Conservation (phyloP, 768 basidiomycete genomes). For the Pleurotus tuoliensis region DNA sequence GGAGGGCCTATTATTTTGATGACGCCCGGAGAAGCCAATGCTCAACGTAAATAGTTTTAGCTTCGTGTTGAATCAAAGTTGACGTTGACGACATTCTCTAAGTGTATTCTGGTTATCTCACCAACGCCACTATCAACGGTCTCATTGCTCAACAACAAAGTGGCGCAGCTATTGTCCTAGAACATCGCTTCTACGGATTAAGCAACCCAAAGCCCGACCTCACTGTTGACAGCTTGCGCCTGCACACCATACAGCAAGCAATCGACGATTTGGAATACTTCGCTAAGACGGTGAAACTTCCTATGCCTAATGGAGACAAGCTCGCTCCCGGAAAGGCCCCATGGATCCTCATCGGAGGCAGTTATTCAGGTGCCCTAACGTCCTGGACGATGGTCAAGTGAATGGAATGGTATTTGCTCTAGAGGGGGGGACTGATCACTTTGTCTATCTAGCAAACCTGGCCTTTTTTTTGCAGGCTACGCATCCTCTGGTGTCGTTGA, state of each 20-base stretch:
- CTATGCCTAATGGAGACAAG: conserved; percentile 61
- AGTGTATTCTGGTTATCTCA: conserved; percentile 55
- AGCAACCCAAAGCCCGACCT: conserved; percentile 69
- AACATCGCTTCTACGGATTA: conserved; percentile 74
- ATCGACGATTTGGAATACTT: conserved; percentile 73
- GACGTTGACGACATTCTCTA: conserved; percentile 4
- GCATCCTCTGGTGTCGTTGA: conserved; percentile 65
- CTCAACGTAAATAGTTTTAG: conserved; percentile 32
- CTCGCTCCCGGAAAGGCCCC: conserved; percentile 53
- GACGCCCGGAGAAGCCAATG: conserved; percentile 66
- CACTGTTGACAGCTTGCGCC: conserved; percentile 47
- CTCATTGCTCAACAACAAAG: conserved; percentile 62
- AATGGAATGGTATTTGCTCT: conserved; percentile 13
- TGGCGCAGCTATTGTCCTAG: conserved; percentile 59
- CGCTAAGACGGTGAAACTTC: conserved; percentile 58
- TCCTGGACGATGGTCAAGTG: conserved; percentile 66
- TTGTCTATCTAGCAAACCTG: conserved; percentile 42
- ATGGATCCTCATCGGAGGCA: conserved; percentile 49
- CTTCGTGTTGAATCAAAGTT: neutral
- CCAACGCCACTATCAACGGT: conserved; percentile 61
- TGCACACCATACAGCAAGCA: conserved; percentile 71
- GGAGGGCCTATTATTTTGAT: conserved; percentile 60
- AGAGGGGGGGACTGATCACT: neutral
- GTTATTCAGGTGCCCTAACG: conserved; percentile 36
- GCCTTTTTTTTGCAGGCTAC: conserved; percentile 63